Base-by-base conservation (phyloP, 306 rosid species). In the Malus fusca region DNA sequence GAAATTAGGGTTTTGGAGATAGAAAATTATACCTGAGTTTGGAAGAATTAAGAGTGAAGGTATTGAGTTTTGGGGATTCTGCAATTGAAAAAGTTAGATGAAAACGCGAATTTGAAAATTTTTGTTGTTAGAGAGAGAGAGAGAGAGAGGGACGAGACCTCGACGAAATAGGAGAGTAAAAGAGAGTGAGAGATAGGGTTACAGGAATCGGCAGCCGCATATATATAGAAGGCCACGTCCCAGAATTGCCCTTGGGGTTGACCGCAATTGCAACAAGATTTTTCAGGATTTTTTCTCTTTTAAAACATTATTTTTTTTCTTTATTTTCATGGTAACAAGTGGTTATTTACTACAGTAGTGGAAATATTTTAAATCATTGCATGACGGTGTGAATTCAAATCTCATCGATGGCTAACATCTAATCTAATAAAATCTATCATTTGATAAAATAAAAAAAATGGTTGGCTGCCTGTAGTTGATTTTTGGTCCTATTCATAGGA, bases 41-140 rank as follows among this genome's bases (percentile, higher is more conserved):
- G 37, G 37, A 33, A 28, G 18, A 21, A 66, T 66, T 69, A 56
- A 84, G 84, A 91, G 84, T 62, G 7, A 11, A 11, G 4, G 64
- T 75, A 82, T 77, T 71, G 66, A 73, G 61, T 65, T 83, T 60
- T 66, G 73, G 63, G 26, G 79, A 87, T 87, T 80, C 97, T 91
- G 96, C 98, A 91, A 87, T 79, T 72, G 87, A 94, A 91, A 94
- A 77, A 61, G 94, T 91, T 87, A 90, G 96, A 84, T 53, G 84
- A 87, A 77, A 85, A 88, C 52, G 51, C 28, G 66, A 58, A 61
- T 53, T 74, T 69, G n/a, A 84, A 89, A 40, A 17, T 51, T 15
- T 69, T 77, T 61, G 78, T 35, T 33, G 46, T 74, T 58, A 61
- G 43, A 46, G 68, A 74, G 77, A 81, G 79, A 71, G 60, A 55